A percentile compares a stretch with the other conserved stretches of the same genome.
phyloP scores from a whole-genome alignment of 306 rosid genomes.

The Astragalus glycyphyllos region DNA sequence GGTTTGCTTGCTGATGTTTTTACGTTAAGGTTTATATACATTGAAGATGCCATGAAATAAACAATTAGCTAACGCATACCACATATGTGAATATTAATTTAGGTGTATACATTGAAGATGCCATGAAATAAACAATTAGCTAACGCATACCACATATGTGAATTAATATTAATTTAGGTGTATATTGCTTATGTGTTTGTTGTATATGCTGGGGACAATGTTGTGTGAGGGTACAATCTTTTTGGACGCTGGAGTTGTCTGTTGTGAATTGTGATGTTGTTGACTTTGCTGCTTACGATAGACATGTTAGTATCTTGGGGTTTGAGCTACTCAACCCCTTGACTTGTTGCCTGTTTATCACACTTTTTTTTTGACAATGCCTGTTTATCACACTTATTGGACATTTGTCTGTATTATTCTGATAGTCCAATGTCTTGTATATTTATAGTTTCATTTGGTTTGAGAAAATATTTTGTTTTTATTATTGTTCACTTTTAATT shows the following conservation, averaged over 20 bases:
- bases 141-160: not conserved
- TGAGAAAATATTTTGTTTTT: not conserved
- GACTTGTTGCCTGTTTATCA: too few species aligned
- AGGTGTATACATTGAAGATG: too few species aligned
- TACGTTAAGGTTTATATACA: not conserved
- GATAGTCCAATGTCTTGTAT: too few species aligned
- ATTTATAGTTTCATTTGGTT: too few species aligned
- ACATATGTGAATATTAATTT: not conserved
- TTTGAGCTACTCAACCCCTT: too few species aligned
- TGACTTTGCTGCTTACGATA: not conserved
- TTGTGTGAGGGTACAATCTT: not conserved
- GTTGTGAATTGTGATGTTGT: not conserved
- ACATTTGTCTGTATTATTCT: too few species aligned
- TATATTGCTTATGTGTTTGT: not conserved
- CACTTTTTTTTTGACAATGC: too few species aligned
- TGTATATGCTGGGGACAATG: not conserved
- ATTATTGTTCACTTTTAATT: not conserved
- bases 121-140: not conserved
- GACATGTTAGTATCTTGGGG: too few species aligned
- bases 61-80: not conserved
- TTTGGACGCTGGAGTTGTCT: not conserved
- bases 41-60: slow-evolving; percentile 4
- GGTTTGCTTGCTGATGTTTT: not conserved
- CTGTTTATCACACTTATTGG: too few species aligned
- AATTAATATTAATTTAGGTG: not conserved